Conservation (phyloP, 192 early-diverging fungal species). For the Obelidium mucronatum region DNA sequence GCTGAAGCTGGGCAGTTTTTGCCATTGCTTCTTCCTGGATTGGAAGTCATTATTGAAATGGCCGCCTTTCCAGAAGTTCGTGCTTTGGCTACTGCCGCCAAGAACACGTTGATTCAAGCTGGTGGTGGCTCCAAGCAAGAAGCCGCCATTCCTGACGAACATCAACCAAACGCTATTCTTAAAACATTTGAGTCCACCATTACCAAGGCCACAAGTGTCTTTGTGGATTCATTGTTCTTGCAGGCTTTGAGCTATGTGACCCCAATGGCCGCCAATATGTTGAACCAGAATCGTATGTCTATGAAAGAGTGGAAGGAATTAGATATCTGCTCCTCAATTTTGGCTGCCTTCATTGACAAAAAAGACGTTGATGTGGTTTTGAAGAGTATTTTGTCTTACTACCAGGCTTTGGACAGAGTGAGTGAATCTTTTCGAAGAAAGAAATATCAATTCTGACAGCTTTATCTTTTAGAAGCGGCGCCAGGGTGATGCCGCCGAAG, state of each 20-base stretch:
- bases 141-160: constrained; percentile 27
- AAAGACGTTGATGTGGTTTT: constrained; percentile 14
- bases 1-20: constrained; percentile 79
- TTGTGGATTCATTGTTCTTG: constrained; percentile 42
- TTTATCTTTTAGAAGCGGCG: constrained; percentile 39
- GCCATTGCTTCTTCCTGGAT: constrained; percentile 76
- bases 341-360: constrained; percentile 39
- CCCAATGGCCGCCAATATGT: constrained; percentile 26
- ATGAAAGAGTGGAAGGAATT: constrained; percentile 47
- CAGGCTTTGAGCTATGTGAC: constrained; percentile 36
- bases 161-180: constrained; percentile 21
- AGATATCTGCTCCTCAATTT: constrained; percentile 38
- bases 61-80: constrained; percentile 76
- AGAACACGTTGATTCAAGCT: constrained; percentile 64
- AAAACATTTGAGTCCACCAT: constrained; percentile 31
- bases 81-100: constrained; percentile 63
- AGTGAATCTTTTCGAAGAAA: constrained; percentile 7
- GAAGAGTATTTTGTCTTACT: constrained; percentile 30
- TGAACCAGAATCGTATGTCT: constrained; percentile 29
- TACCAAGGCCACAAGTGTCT: constrained; percentile 18
- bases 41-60: constrained; percentile 75
- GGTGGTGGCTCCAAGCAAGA: constrained; percentile 42
- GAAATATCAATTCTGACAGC: constrained; percentile 14
- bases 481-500: constrained; percentile 49
- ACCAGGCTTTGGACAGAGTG: constrained; percentile 36